phyloP scores from a whole-genome alignment of 2,329 filamentous ascomycete species.

The Escovopsis weberi region DNA sequence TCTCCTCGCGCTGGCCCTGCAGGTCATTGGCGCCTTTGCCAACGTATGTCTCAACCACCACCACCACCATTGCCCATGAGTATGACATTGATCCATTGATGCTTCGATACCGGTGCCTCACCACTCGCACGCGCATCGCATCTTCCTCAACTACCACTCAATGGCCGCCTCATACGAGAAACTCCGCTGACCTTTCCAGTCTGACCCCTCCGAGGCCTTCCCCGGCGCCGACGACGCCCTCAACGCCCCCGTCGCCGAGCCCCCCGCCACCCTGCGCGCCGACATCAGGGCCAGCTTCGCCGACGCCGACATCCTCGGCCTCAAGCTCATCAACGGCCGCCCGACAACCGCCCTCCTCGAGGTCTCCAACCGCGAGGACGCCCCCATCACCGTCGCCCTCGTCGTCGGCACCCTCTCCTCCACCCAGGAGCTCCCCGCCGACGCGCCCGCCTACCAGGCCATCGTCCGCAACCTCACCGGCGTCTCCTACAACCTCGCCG shows the following conservation, averaged over 20 bases:
- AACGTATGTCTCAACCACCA: slow-evolving; percentile 33
- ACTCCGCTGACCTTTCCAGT: not conserved
- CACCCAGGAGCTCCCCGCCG: slow-evolving; percentile 34
- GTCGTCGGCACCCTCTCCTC: slow-evolving; percentile 59
- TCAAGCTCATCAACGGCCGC: slow-evolving; percentile 89
- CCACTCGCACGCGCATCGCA: not conserved
- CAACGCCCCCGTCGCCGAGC: slow-evolving; percentile 1
- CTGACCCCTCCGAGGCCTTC: not conserved
- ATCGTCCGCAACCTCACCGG: slow-evolving; percentile 77
- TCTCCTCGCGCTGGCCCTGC: slow-evolving; percentile 55
- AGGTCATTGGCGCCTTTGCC: slow-evolving; percentile 49
- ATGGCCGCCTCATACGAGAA: not conserved
- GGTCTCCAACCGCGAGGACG: slow-evolving; percentile 70
- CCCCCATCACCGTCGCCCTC: slow-evolving; percentile 59
- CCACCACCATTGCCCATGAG: no score
- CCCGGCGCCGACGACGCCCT: slow-evolving; percentile 5
- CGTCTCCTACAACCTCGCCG: slow-evolving; percentile 55
- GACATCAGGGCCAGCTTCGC: slow-evolving; percentile 49
- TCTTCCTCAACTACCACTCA: no score
- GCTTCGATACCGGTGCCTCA: not conserved
- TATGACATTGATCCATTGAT: not conserved
- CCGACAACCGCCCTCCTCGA: slow-evolving; percentile 71
- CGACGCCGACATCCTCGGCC: slow-evolving; percentile 73
- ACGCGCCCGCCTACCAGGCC: slow-evolving; percentile 28
- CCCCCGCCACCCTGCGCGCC: slow-evolving; percentile 35